Conservation (phyloP, 2,329 filamentous ascomycete species). For the Paraphoma sp. region DNA sequence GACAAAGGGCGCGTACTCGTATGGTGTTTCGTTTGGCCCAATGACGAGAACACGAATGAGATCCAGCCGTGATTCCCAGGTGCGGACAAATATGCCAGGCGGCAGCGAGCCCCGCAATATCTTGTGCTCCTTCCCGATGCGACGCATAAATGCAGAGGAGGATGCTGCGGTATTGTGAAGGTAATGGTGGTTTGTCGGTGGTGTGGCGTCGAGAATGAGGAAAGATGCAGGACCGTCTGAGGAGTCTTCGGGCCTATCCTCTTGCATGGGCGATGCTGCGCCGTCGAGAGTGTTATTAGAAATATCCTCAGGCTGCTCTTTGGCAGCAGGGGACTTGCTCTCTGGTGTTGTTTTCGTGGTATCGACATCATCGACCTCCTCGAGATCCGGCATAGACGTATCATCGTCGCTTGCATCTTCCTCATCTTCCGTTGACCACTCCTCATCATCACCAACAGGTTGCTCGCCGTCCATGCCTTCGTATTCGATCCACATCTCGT, state of each 20-base stretch:
- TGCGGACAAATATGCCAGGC: slow-evolving; percentile 62
- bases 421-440: slow-evolving; percentile 48
- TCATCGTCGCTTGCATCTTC: slow-evolving; percentile 34
- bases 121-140: slow-evolving; percentile 64
- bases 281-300: slow-evolving; percentile 3
- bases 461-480: slow-evolving; percentile 45
- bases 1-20: slow-evolving; percentile 67
- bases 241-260: slow-evolving; percentile 11
- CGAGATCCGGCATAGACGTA: slow-evolving; percentile 40
- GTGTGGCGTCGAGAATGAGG: slow-evolving; percentile 43
- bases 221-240: slow-evolving; percentile 31
- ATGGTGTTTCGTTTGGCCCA: slow-evolving; percentile 65
- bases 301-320: slow-evolving; percentile 26
- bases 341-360: slow-evolving; percentile 47
- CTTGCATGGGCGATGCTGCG: slow-evolving; percentile 5
- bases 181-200: slow-evolving; percentile 48
- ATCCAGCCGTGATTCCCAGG: slow-evolving; percentile 66
- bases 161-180: slow-evolving; percentile 48
- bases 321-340: slow-evolving; percentile 23
- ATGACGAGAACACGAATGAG: slow-evolving; percentile 65
- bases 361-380: slow-evolving; percentile 23
- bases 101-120: slow-evolving; percentile 64
- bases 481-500: slow-evolving; percentile 49
- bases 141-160: slow-evolving; percentile 54
- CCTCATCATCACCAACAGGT: slow-evolving; percentile 39